Percentiles rank a stretch among this genome's conserved stretches.
Evolutionary conservation across 345 rosid genomes (phyloP).

Genomic region (Cardamine resedifolia): DNA sequence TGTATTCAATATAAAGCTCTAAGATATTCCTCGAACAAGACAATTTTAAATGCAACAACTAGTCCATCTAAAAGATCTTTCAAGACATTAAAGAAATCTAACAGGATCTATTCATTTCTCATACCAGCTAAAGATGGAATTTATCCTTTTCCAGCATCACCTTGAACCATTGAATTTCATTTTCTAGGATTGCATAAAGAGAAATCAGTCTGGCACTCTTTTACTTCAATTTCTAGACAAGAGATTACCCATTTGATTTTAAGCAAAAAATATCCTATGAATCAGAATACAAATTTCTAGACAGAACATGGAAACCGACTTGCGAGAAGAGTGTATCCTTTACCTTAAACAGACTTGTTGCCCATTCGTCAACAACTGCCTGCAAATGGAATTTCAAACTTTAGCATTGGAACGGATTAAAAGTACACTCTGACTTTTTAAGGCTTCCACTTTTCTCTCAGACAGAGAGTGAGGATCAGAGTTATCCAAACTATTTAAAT

Average conservation of each 20-base stretch:
- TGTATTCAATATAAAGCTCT: constrained; percentile 96
- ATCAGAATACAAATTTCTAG: not conserved
- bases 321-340: constrained; percentile 4
- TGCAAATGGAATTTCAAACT: constrained; percentile 44
- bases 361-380: constrained; percentile 98
- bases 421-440: constrained; percentile 2
- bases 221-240: not conserved
- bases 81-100: not conserved
- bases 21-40: constrained; percentile 61
- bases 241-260: not conserved
- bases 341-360: constrained; percentile 94
- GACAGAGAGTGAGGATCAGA: constrained; percentile 8
- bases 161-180: not conserved
- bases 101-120: not conserved
- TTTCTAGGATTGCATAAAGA: constrained; percentile 13
- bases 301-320: constrained; percentile 16
- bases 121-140: not conserved
- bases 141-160: not conserved
- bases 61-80: constrained; percentile 19
- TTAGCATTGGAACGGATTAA: constrained; percentile 21
- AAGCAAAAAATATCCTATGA: not conserved
- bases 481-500: not conserved
- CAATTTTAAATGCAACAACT: constrained; percentile 27
- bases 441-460: constrained; percentile 4
- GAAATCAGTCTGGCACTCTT: constrained; percentile 16